phyloP scores from a whole-genome alignment of 2,329 filamentous ascomycete genomes.

The Calonectria ilicicola region DNA sequence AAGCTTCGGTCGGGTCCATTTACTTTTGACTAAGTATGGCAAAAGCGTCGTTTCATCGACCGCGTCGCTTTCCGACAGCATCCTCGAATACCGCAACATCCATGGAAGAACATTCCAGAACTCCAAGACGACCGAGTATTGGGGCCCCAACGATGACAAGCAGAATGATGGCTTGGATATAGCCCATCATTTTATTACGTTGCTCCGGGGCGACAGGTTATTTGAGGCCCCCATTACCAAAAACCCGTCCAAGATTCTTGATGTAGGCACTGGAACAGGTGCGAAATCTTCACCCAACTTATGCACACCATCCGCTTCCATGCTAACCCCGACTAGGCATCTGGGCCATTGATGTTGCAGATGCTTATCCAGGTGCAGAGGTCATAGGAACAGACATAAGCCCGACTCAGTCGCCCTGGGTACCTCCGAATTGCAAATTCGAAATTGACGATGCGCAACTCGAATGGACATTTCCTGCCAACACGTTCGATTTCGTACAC shows the following conservation, averaged over 20 bases:
- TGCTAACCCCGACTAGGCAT: background rate
- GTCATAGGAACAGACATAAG: slow-evolving; percentile 12
- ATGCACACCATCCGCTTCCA: too few relatives aligned
- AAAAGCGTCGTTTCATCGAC: slow-evolving; percentile 1
- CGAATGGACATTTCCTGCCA: background rate
- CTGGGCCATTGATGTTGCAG: slow-evolving; percentile 20
- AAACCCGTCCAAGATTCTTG: slow-evolving; percentile 1
- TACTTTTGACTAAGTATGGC: background rate
- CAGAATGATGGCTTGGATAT: slow-evolving; percentile 10
- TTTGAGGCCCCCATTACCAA: slow-evolving; percentile 7
- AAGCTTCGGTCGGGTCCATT: background rate
- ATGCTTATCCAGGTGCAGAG: background rate
- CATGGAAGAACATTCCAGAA: slow-evolving; percentile 11
- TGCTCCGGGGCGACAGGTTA: background rate
- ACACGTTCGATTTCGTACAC: slow-evolving; percentile 15
- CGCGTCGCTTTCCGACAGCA: slow-evolving; percentile 4
- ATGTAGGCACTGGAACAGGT: slow-evolving; percentile 17
- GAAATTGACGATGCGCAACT: slow-evolving; percentile 14
- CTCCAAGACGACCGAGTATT: slow-evolving; percentile 8
- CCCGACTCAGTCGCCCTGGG: slow-evolving; percentile 3
- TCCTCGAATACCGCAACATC: slow-evolving; percentile 15
- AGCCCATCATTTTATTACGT: slow-evolving; percentile 4
- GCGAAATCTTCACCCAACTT: background rate
- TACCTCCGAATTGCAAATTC: slow-evolving; percentile 11
- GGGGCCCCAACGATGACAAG: slow-evolving; percentile 12